Base-by-base conservation (phyloP, 257 asterid species). In the Solanum rostratum region DNA sequence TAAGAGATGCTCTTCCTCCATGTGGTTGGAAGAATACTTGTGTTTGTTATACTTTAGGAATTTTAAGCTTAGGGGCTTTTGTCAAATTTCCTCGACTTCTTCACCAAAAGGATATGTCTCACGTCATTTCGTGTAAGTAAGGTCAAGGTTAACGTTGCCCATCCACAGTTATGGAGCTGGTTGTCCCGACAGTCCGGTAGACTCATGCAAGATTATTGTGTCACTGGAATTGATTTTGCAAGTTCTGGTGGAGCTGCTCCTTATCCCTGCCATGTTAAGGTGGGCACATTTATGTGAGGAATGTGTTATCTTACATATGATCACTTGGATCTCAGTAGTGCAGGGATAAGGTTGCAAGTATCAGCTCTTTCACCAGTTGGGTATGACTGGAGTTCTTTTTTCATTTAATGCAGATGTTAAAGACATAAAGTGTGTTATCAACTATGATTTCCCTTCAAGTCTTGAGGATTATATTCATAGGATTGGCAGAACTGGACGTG, bases 261-360 rank as follows among this genome's bases (percentile, higher is more conserved):
- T 95, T 95, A 95, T 95, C 99, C 99, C 97, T 95, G 98, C 97
- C 92, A 93, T 91, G 92, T 93, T 90, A 91, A 89, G 98, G 97
- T 96, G 93, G 94, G 97, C 97, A 93, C 94, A 91, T 93, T 85
- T 90, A 74, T 50, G 85, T 80, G 83, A 85, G 88, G 91, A 90
- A 89, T 93, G 94, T 92, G 93, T 92, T 92, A 89, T 94, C 96
- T 87, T 88, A 82, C 86, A 89, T 84, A 70, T 62, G 90, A 83
- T 92, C 89, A 43, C 87, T 91, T 85, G 92, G 91, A 90, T 93
- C 96, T 85, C 90, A 88, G 88, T 92, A 85, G 69, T 90, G 97
- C 98, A 92, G 99, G 99, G 98, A 93, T 94, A 94, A 94, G 99
- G 99, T 84, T 94, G 95, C 93, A 82, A 84, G 85, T 87, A 27